These are phyloP conservation scores for Solanum corneliomulleri DNA, from an alignment of 257 asterid genomes.

Conservation along the genomic window DNA sequence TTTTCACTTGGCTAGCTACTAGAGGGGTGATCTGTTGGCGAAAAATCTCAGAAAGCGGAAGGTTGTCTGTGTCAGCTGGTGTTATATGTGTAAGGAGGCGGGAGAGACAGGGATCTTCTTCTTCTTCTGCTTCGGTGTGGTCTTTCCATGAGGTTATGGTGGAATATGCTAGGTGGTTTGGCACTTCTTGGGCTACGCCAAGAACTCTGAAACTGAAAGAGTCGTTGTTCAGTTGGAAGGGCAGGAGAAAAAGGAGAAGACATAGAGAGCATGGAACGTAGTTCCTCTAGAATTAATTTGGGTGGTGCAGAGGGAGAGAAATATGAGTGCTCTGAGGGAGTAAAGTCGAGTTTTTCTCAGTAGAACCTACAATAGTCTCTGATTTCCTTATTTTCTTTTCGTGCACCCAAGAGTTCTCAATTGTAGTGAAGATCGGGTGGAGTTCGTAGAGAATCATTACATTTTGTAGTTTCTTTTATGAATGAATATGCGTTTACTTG, in stretches of 20 bases:
- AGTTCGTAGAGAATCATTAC: not conserved
- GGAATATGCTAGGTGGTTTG: not conserved
- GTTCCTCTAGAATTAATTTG: not conserved
- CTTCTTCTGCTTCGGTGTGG: not conserved
- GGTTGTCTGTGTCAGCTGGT: not conserved
- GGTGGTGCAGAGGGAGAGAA: not conserved
- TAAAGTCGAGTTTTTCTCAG: not conserved
- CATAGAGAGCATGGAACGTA: not conserved
- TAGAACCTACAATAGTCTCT: not conserved
- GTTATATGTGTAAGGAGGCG: not conserved
- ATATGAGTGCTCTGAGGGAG: not conserved
- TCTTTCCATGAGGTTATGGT: not conserved
- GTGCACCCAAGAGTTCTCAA: not conserved
- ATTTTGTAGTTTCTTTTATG: not conserved
- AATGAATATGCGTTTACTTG: not conserved
- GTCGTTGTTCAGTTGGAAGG: not conserved
- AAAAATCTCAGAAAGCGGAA: not conserved
- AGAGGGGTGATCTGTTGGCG: not conserved
- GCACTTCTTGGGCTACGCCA: not conserved
- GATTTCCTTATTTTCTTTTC: not conserved
- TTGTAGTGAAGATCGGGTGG: not conserved
- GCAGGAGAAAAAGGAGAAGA: not conserved
- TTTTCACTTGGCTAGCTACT: not conserved
- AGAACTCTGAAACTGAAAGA: not conserved
- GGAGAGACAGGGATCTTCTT: not conserved